Base-by-base conservation (phyloP, 805 yeast genomes). In the Lachancea waltii region DNA sequence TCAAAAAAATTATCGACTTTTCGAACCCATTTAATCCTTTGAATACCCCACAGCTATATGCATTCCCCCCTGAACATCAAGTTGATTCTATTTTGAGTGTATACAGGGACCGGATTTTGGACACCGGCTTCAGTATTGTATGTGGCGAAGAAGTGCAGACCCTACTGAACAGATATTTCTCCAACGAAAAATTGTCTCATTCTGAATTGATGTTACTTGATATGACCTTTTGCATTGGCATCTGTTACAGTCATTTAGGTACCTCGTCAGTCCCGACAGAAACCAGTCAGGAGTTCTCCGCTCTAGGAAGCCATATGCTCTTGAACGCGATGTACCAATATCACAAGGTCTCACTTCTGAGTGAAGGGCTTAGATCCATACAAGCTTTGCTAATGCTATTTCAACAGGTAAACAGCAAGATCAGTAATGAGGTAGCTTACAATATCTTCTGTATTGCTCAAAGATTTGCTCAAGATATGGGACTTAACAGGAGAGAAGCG, bases 381-480 rank as follows among this genome's bases (percentile, higher is more conserved):
- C 76, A 69, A 49, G 83, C 74, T 0, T 58, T 77, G 7, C 44
- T 81, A 17, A 48, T 79, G 17, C 53, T 80, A 32, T 55, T 70
- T 44, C 47, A 53, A 13, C 56, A 62, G 30, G 47, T 67, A 10
- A 69, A 64, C 26, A 52, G 56, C 7, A 52, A 59, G 14, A 46
- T 53, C 35, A 65, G 70, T 19, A 56, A 69, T 1, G 74, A 72
- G 27, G 58, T 69, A 8, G 64, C 69, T 4, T 65, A 62, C 37
- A 58, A 65, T 35, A 46, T 75, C 13, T 51, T 67, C 4, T 53
- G 74, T 1, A 63, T 70, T 1, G 74, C 77, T 5, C 65, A 73
- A 4, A 62, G 79, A 43, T 69, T 67, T 44, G 81, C 81, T 0
- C 72, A 69, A 33, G 79, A 74, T 27, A 48, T 77, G 50, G 84